Percentiles rank a stretch among this genome's conserved stretches.
These are phyloP conservation scores for Phytophthora citrophthora DNA, from an alignment of 352 stramenopile genomes.

Conservation along the genomic window DNA sequence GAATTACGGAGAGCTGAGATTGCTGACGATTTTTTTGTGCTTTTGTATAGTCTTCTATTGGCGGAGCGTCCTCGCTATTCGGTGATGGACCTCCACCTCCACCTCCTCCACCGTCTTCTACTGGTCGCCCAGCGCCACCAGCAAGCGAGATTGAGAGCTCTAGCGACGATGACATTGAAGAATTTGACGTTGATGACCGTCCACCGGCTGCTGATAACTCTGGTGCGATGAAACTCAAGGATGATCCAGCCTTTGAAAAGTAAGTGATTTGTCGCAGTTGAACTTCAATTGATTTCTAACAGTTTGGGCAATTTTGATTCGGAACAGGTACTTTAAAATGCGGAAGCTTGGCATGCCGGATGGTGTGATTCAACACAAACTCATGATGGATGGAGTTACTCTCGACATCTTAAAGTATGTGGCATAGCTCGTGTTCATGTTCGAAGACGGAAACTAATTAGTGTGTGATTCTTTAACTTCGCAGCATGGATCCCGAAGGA, in stretches of 20 bases:
- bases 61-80: conserved; percentile 59
- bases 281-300: conserved; percentile 3
- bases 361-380: conserved; percentile 80
- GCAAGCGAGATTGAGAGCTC: conserved; percentile 60
- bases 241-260: conserved; percentile 81
- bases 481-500: conserved; percentile 81
- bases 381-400: conserved; percentile 79
- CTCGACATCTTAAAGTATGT: conserved; percentile 77
- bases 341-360: conserved; percentile 82
- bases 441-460: not conserved
- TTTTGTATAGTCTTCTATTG: conserved; percentile 43
- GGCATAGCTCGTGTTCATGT: not conserved
- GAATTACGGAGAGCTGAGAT: not conserved
- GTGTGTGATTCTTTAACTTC: conserved; percentile 4
- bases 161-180: conserved; percentile 64
- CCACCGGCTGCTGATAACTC: conserved; percentile 17
- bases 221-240: conserved; percentile 78
- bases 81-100: conserved; percentile 55
- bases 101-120: conserved; percentile 41
- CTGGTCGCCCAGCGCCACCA: conserved; percentile 17
- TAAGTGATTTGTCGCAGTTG: conserved; percentile 25
- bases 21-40: not conserved
- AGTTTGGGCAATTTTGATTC: conserved; percentile 1
- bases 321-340: conserved; percentile 84
- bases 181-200: conserved; percentile 44